These are phyloP conservation scores for Cicer cuneatum DNA, from an alignment of 306 rosid species.

Conservation along the genomic window DNA sequence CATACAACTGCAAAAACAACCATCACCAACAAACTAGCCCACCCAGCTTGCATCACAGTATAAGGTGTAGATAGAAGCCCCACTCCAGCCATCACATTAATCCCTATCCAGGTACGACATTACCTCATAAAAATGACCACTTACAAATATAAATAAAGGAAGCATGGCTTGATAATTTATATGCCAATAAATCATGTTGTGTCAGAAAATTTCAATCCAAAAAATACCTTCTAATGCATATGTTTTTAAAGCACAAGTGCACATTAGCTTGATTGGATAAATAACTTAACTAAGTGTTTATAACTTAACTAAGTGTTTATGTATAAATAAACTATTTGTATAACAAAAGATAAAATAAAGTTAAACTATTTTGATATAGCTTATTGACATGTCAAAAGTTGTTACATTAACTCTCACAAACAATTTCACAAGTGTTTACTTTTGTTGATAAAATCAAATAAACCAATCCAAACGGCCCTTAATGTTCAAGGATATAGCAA, in stretches of 20 bases:
- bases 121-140: constrained; percentile 23
- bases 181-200: background rate
- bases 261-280: background rate
- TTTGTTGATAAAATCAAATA: no score
- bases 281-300: no score
- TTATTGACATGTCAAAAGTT: no score
- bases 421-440: no score
- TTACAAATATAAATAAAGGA: background rate
- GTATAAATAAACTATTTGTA: no score
- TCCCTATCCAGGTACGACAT: constrained; percentile 54
- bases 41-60: constrained; percentile 77
- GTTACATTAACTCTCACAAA: no score
- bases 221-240: background rate
- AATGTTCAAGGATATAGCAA: no score
- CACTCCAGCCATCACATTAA: constrained; percentile 85
- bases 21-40: constrained; percentile 73
- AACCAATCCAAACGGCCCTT: no score
- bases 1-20: constrained; percentile 71
- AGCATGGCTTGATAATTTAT: background rate
- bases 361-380: no score
- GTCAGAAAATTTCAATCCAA: background rate
- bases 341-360: no score
- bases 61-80: constrained; percentile 81
- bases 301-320: no score
- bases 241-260: background rate